Conservation (phyloP, 2,329 filamentous ascomycete species). For the Penicillium griseofulvum region DNA sequence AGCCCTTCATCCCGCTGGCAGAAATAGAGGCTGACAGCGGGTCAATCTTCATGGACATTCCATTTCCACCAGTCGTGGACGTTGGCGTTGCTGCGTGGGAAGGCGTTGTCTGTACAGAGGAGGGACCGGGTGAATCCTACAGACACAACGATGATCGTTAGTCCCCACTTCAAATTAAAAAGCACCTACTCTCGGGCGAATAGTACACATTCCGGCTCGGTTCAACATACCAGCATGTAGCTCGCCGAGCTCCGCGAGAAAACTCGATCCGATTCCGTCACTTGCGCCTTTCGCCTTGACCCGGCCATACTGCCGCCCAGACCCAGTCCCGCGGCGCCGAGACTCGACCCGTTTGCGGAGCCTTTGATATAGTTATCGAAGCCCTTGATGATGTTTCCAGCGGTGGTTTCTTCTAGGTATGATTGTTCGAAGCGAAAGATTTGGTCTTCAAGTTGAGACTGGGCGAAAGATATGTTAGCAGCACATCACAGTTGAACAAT, state of each 20-base stretch:
- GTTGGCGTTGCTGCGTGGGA: slow-evolving; percentile 48
- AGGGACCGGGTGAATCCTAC: slow-evolving; percentile 45
- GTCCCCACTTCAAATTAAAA: background rate
- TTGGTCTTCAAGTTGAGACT: slow-evolving; percentile 69
- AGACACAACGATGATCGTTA: slow-evolving; percentile 1
- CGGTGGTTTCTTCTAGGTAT: slow-evolving; percentile 84
- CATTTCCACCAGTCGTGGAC: slow-evolving; percentile 33
- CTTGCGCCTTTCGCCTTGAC: slow-evolving; percentile 44
- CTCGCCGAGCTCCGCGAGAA: slow-evolving; percentile 51
- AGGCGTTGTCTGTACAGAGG: slow-evolving; percentile 47
- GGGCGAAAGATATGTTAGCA: background rate
- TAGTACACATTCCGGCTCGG: background rate
- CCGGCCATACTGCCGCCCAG: slow-evolving; percentile 26
- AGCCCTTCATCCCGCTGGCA: slow-evolving; percentile 17
- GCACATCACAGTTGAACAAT: background rate
- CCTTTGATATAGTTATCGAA: slow-evolving; percentile 99
- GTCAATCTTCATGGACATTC: slow-evolving; percentile 25
- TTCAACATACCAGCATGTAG: slow-evolving; percentile 42
- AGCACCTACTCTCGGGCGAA: no score
- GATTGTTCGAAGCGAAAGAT: slow-evolving; percentile 80
- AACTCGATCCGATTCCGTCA: slow-evolving; percentile 48
- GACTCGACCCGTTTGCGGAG: slow-evolving; percentile 53
- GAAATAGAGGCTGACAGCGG: slow-evolving; percentile 5
- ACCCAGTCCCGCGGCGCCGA: slow-evolving; percentile 33
- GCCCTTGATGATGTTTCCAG: slow-evolving; percentile 93